These are phyloP conservation scores for Kodamaea fungicola DNA, from an alignment of 1,139 yeast species.

Conservation along the genomic window DNA sequence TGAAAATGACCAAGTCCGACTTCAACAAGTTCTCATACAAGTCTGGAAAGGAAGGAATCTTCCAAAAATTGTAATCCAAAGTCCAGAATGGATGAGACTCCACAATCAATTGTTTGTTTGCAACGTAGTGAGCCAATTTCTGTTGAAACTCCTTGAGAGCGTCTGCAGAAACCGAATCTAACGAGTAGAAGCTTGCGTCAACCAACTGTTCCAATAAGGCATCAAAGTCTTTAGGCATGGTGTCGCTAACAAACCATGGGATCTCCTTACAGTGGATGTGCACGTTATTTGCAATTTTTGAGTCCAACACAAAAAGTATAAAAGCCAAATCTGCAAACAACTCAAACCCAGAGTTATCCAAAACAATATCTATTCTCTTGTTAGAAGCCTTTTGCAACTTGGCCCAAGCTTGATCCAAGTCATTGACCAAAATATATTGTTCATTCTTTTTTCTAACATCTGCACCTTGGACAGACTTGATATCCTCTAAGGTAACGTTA, in stretches of 20 bases:
- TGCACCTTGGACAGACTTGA: constrained; percentile 87
- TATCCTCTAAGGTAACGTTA: constrained; percentile 75
- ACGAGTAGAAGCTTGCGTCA: constrained; percentile 49
- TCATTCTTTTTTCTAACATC: constrained; percentile 82
- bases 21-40: constrained; percentile 45
- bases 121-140: constrained; percentile 47
- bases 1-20: constrained; percentile 75
- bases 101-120: constrained; percentile 50
- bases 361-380: constrained; percentile 73
- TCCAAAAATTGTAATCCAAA: constrained; percentile 67
- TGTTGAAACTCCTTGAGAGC: constrained; percentile 42
- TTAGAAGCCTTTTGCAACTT: constrained; percentile 25
- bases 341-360: constrained; percentile 96
- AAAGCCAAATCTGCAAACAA: constrained; percentile 83
- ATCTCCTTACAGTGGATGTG: constrained; percentile 84
- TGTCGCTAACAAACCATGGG: constrained; percentile 98
- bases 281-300: constrained; percentile 57
- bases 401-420: constrained; percentile 67
- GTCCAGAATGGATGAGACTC: constrained; percentile 87
- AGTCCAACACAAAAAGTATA: constrained; percentile 70
- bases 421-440: constrained; percentile 77
- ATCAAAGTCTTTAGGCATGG: constrained; percentile 76
- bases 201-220: constrained; percentile 56
- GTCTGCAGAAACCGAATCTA: constrained; percentile 15
- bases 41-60: constrained; percentile 48